Conservation (phyloP, 768 basidiomycete species). For the Suillus clintonianus region DNA sequence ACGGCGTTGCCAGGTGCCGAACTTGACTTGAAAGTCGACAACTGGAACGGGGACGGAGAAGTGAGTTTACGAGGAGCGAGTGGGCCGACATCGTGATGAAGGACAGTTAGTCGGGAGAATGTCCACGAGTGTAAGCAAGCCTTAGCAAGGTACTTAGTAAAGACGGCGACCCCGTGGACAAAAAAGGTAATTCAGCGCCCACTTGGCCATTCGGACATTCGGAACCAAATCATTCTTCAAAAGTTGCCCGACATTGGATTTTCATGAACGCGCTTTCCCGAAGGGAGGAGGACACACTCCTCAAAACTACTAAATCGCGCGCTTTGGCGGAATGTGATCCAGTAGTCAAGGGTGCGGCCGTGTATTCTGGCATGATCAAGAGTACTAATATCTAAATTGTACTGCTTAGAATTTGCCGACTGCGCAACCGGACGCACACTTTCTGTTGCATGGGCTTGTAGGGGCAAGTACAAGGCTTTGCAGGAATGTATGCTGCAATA, state of each 20-base stretch:
- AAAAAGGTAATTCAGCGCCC: background rate
- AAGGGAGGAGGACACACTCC: conserved; percentile 83
- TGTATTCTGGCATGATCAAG: background rate
- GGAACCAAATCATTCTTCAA: background rate
- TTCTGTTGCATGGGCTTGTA: conserved; percentile 86
- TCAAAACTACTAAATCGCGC: conserved; percentile 77
- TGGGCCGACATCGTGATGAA: conserved; percentile 13
- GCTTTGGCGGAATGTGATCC: conserved; percentile 80
- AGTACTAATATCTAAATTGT: background rate
- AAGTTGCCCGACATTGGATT: background rate
- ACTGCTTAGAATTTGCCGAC: conserved; percentile 73
- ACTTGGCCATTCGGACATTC: background rate
- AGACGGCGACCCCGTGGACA: background rate
- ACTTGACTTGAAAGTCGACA: conserved; percentile 20
- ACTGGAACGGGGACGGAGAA: conserved; percentile 11
- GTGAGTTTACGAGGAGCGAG: conserved; percentile 10
- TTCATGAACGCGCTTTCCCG: conserved; percentile 83
- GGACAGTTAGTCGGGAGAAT: background rate
- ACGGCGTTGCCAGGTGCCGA: conserved; percentile 51
- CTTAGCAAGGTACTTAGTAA: too few species aligned
- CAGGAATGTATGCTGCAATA: conserved; percentile 81
- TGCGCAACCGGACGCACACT: conserved; percentile 80
- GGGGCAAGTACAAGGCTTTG: conserved; percentile 62
- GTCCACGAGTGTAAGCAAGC: background rate
- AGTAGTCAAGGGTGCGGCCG: conserved; percentile 62